Conservation (phyloP, 805 yeast genomes). For the Candida orba region DNA sequence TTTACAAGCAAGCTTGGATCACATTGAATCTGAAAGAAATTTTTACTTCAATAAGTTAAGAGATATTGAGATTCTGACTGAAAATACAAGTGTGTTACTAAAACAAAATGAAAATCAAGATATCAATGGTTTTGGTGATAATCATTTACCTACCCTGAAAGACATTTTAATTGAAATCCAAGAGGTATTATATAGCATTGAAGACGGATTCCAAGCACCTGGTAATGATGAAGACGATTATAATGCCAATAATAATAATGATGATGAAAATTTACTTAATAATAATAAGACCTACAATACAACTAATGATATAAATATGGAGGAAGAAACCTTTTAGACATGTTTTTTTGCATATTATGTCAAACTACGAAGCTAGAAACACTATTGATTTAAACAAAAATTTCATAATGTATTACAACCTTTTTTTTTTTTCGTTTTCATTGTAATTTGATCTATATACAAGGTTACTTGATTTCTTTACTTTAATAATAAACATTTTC, state of each 20-base stretch:
- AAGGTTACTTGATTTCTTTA: neutral
- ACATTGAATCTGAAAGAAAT: conserved; percentile 75
- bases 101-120: conserved; percentile 22
- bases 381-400: no score
- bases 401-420: neutral
- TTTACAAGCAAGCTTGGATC: conserved; percentile 51
- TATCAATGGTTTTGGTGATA: no score
- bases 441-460: neutral
- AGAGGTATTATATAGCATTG: conserved; percentile 69
- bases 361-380: no score
- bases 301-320: conserved; percentile 22
- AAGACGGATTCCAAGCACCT: conserved; percentile 76
- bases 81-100: conserved; percentile 49
- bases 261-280: no score
- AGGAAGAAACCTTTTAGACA: conserved; percentile 29
- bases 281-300: no score
- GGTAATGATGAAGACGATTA: conserved; percentile 23
- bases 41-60: conserved; percentile 86
- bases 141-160: conserved; percentile 26
- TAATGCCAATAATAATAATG: neutral
- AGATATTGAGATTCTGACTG: conserved; percentile 77
- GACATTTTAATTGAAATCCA: conserved; percentile 57
- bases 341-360: no score
- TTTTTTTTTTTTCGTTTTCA: neutral
- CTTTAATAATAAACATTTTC: no score